These are phyloP conservation scores for Aspergillus neoniger DNA, from an alignment of 2,329 filamentous ascomycete species.

Conservation along the genomic window DNA sequence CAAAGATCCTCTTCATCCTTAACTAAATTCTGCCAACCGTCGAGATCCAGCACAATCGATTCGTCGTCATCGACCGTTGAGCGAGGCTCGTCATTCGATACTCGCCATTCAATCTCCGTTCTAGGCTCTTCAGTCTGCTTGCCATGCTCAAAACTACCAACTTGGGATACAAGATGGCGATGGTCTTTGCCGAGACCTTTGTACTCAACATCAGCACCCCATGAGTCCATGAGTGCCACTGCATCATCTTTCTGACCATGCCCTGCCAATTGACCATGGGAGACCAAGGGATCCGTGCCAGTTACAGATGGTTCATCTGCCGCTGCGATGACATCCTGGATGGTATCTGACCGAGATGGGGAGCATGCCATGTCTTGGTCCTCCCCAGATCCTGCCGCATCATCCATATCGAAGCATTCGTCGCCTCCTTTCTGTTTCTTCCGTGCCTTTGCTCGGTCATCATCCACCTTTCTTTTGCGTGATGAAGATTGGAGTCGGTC, in stretches of 20 bases:
- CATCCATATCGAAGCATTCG: conserved; percentile 69
- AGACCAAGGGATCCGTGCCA: background rate
- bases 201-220: conserved; percentile 53
- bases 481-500: conserved; percentile 57
- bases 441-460: conserved; percentile 67
- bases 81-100: conserved; percentile 60
- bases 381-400: background rate
- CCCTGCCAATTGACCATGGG: background rate
- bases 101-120: conserved; percentile 60
- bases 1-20: conserved; percentile 69
- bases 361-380: background rate
- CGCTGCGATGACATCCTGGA: background rate
- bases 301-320: background rate
- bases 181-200: conserved; percentile 15
- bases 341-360: background rate
- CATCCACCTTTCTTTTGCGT: conserved; percentile 74
- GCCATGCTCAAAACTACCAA: conserved; percentile 30
- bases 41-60: conserved; percentile 65
- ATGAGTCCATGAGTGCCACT: background rate
- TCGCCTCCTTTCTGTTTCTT: conserved; percentile 86
- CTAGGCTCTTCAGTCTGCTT: conserved; percentile 40
- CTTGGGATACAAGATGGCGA: conserved; percentile 6
- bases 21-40: conserved; percentile 68
- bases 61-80: conserved; percentile 68
- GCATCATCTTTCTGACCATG: background rate